Conservation (phyloP, 257 asterid species). For the Solanum arcanum region DNA sequence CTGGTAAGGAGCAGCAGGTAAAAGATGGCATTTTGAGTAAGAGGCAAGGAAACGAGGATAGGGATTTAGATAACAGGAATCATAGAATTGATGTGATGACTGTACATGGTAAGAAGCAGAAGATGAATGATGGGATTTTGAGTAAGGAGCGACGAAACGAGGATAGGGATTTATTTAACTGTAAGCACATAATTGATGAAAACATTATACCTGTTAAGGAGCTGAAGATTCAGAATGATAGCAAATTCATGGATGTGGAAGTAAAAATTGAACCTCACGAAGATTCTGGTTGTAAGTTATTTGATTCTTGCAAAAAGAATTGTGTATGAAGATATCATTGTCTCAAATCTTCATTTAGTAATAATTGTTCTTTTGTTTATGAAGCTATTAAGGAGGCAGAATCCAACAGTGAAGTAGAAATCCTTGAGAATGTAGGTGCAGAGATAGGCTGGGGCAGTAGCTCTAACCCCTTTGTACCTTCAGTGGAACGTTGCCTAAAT, state of each 20-base stretch:
- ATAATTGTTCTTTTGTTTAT: background rate
- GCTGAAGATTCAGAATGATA: background rate
- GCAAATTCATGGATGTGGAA: background rate
- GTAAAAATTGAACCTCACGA: background rate
- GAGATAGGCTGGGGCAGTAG: background rate
- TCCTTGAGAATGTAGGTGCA: conserved; percentile 13
- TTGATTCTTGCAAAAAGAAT: background rate
- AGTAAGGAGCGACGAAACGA: background rate
- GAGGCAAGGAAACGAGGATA: background rate
- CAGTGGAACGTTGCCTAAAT: background rate
- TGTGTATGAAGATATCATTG: background rate
- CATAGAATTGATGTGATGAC: background rate
- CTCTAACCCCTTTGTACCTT: conserved; percentile 8
- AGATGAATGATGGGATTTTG: background rate
- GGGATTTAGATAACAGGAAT: background rate
- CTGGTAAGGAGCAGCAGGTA: background rate
- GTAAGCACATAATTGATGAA: background rate
- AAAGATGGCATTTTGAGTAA: background rate
- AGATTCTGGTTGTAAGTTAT: background rate
- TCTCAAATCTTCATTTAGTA: background rate
- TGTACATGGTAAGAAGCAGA: background rate
- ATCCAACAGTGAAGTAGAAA: conserved; percentile 9
- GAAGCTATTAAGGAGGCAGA: background rate
- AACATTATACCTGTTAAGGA: background rate
- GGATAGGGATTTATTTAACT: background rate